A percentile compares a stretch with the other conserved stretches of the same genome.
These are phyloP conservation scores for Lachnellula cervina DNA, from an alignment of 2,329 filamentous ascomycete species.

Conservation along the genomic window DNA sequence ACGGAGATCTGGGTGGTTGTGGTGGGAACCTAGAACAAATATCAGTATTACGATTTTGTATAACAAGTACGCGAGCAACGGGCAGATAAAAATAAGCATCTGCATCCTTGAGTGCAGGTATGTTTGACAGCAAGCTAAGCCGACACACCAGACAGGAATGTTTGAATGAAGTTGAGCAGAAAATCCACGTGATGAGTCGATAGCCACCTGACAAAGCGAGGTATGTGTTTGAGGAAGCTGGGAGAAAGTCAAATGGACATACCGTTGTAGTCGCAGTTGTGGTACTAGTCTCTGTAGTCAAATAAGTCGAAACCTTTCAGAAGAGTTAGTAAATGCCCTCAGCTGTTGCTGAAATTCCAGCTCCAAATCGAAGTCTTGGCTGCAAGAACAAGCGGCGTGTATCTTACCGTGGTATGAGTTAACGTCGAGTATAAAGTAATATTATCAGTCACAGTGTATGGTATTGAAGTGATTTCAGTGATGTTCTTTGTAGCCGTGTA, in stretches of 20 bases:
- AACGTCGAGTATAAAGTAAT: slow-evolving; percentile 1
- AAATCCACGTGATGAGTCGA: not conserved
- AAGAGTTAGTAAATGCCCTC: no score
- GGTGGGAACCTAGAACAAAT: not conserved
- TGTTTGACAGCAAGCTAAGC: not conserved
- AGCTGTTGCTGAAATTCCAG: no score
- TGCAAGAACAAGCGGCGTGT: no score
- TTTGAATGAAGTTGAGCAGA: not conserved
- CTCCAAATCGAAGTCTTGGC: not conserved
- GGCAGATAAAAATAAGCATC: no score
- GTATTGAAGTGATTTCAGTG: slow-evolving; percentile 6
- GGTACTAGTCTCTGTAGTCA: not conserved
- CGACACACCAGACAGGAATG: not conserved
- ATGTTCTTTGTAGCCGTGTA: slow-evolving; percentile 10
- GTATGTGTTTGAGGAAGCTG: not conserved
- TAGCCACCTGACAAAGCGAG: not conserved
- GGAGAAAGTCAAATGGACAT: not conserved
- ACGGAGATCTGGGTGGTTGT: not conserved
- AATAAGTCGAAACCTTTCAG: not conserved
- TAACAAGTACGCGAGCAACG: no score
- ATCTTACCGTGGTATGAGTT: not conserved
- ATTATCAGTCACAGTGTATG: slow-evolving; percentile 2
- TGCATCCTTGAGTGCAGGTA: no score
- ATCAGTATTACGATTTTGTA: not conserved
- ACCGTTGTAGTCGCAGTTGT: not conserved